Evolutionary conservation across 2,329 filamentous ascomycete species (phyloP).

Genomic region (Ascochyta lentis): DNA sequence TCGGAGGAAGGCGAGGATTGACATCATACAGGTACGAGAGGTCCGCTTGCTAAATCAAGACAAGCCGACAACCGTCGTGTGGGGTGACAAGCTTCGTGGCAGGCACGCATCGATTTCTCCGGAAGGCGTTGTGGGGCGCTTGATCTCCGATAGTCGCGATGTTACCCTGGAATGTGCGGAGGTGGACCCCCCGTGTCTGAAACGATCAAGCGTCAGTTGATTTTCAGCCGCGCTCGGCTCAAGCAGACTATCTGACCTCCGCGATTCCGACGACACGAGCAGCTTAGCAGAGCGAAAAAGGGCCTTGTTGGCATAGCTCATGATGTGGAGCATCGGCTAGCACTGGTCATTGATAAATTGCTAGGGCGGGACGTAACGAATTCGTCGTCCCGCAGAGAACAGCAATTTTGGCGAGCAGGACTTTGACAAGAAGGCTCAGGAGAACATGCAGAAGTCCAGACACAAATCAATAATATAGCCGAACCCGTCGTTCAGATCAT

Average conservation of each 20-base stretch:
- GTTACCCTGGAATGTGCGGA: conserved; percentile 3
- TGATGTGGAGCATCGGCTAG: not conserved
- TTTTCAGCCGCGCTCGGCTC: not conserved
- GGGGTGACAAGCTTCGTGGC: conserved; percentile 11
- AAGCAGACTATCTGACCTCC: not conserved
- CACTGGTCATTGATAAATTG: not conserved
- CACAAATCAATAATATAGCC: too few species aligned
- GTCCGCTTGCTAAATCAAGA: conserved; percentile 18
- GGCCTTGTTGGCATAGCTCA: not conserved
- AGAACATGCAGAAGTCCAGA: not conserved
- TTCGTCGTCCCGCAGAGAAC: not conserved
- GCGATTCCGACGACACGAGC: not conserved
- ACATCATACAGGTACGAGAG: conserved; percentile 21
- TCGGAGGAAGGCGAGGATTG: conserved; percentile 5
- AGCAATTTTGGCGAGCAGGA: not conserved
- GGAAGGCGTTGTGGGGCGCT: conserved; percentile 12
- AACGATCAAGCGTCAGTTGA: not conserved
- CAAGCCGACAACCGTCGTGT: conserved; percentile 22
- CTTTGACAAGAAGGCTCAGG: not conserved
- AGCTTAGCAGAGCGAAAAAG: not conserved
- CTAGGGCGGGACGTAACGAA: not conserved
- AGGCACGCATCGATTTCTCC: conserved; percentile 7
- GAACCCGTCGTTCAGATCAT: too few species aligned
- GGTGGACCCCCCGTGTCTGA: not conserved
- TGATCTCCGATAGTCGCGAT: conserved; percentile 10